These are phyloP conservation scores for Neurospora sublineolata DNA, from an alignment of 495 filamentous ascomycete species.

Conservation along the genomic window DNA sequence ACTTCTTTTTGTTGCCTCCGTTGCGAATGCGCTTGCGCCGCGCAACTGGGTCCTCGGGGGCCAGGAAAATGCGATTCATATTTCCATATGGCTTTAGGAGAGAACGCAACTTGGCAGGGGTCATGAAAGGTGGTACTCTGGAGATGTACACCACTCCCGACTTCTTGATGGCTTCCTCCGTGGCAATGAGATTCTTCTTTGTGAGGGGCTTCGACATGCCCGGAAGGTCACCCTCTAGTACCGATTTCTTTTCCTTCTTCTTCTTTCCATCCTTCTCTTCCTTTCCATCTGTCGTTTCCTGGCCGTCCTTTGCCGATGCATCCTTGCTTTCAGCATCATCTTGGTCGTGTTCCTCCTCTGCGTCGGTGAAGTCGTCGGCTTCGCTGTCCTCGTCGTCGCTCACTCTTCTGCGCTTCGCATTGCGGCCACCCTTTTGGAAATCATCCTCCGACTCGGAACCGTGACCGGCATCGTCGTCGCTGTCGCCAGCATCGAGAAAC, in stretches of 20 bases:
- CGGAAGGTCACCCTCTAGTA: conserved; percentile 27
- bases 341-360: conserved; percentile 21
- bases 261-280: conserved; percentile 8
- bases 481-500: conserved; percentile 57
- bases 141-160: conserved; percentile 84
- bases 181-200: conserved; percentile 48
- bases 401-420: conserved; percentile 56
- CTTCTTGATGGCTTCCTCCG: conserved; percentile 44
- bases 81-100: conserved; percentile 67
- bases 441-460: conserved; percentile 64
- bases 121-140: conserved; percentile 88
- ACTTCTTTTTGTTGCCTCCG: conserved; percentile 81
- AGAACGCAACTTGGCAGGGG: conserved; percentile 66
- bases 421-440: conserved; percentile 50
- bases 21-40: conserved; percentile 47
- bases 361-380: conserved; percentile 20
- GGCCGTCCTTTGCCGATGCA: neutral
- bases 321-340: conserved; percentile 11
- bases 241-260: conserved; percentile 12
- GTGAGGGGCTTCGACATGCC: conserved; percentile 38
- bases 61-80: conserved; percentile 77
- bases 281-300: conserved; percentile 11
- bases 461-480: conserved; percentile 52
- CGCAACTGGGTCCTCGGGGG: conserved; percentile 59
- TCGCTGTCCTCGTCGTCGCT: conserved; percentile 33